These are phyloP conservation scores for Colletotrichum sp. DNA, from an alignment of 2,329 filamentous ascomycete genomes.

Conservation along the genomic window DNA sequence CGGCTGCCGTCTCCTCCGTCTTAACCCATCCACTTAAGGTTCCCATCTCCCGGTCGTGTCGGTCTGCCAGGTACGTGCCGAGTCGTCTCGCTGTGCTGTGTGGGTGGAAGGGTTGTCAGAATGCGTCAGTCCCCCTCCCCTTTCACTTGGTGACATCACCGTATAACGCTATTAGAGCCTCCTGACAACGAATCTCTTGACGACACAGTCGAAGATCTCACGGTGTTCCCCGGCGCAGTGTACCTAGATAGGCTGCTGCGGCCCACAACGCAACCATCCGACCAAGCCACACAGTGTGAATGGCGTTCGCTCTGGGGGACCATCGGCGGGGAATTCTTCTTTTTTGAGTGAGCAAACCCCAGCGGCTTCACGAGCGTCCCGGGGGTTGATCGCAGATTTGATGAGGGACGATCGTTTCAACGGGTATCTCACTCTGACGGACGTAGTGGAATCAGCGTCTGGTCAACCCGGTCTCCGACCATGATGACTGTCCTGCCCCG, in stretches of 20 bases:
- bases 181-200: no score
- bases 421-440: background rate
- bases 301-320: background rate
- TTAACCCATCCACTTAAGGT: background rate
- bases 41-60: no score
- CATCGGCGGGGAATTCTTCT: background rate
- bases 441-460: background rate
- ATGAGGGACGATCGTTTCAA: background rate
- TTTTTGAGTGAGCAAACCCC: background rate
- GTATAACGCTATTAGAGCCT: no score
- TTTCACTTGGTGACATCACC: no score
- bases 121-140: no score
- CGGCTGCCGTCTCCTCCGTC: background rate
- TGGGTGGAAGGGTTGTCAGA: no score
- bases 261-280: background rate
- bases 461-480: background rate
- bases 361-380: background rate
- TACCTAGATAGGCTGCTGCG: background rate
- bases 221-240: background rate
- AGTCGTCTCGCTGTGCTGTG: background rate
- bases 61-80: background rate
- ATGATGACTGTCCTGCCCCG: background rate
- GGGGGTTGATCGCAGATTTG: background rate
- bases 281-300: background rate
- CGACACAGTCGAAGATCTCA: no score